These are phyloP conservation scores for Ormosia semicastrata DNA, from an alignment of 306 rosid genomes.

Conservation along the genomic window DNA sequence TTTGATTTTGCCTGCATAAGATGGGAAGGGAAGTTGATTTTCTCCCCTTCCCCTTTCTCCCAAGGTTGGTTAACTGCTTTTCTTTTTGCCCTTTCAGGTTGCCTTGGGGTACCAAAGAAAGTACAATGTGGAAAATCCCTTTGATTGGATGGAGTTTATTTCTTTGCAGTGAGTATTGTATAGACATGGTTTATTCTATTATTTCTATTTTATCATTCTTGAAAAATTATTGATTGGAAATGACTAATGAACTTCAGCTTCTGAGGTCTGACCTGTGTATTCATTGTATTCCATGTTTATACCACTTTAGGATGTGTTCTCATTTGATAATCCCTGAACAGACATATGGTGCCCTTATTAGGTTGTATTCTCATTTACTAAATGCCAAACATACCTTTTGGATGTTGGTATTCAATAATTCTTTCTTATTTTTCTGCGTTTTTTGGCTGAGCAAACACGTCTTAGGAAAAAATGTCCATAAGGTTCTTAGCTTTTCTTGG, in stretches of 20 bases:
- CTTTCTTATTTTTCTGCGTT: not conserved
- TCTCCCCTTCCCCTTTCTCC: not conserved
- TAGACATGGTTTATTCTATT: not conserved
- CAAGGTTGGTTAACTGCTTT: not conserved
- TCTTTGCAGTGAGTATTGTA: slow-evolving; percentile 78
- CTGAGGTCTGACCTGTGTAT: not conserved
- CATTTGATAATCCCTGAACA: not conserved
- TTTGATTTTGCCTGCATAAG: not conserved
- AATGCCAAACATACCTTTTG: not conserved
- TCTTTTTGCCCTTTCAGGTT: slow-evolving; percentile 43
- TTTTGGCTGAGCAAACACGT: not conserved
- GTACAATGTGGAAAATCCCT: slow-evolving; percentile 83
- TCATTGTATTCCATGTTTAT: not conserved
- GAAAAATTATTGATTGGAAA: not conserved
- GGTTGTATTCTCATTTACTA: not conserved
- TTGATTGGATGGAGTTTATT: slow-evolving; percentile 95
- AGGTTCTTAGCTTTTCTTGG: not conserved
- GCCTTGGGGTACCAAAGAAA: slow-evolving; percentile 63
- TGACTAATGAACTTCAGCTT: not conserved
- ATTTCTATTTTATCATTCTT: not conserved
- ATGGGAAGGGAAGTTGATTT: not conserved
- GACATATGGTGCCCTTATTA: not conserved
- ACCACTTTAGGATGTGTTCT: not conserved
- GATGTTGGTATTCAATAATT: not conserved
- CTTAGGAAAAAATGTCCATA: not conserved